Evolutionary conservation across 2,329 filamentous ascomycete genomes (phyloP).

Genomic region (Ophiostoma sp.): DNA sequence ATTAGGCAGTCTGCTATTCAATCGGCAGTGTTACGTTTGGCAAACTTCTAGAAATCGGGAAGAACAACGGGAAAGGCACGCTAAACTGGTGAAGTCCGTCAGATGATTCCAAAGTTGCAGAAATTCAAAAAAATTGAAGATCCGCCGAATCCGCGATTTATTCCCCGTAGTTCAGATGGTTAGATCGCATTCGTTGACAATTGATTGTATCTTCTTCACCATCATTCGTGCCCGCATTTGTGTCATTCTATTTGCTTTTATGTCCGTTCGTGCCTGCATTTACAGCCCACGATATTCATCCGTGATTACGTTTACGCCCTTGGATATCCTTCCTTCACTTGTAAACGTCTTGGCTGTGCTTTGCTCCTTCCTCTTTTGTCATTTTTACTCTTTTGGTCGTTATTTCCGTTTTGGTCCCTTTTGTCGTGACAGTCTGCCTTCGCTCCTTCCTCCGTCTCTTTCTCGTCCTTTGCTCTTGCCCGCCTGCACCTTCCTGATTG

Average conservation of each 20-base stretch:
- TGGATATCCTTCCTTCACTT: neutral
- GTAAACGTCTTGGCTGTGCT: neutral
- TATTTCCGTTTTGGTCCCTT: neutral
- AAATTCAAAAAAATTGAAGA: neutral
- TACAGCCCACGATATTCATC: too few relatives aligned
- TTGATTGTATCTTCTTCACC: neutral
- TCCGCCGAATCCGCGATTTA: neutral
- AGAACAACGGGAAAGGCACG: neutral
- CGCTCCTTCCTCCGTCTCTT: neutral
- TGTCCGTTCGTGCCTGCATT: too few relatives aligned
- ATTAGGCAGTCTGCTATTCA: neutral
- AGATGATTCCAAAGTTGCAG: neutral
- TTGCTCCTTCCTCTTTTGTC: neutral
- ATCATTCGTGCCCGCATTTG: neutral
- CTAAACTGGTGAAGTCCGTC: neutral
- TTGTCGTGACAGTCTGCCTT: neutral
- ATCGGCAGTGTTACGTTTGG: neutral
- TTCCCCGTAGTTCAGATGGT: neutral
- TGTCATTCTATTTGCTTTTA: too few relatives aligned
- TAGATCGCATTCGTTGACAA: neutral
- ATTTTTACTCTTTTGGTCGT: neutral
- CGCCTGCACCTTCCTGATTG: neutral
- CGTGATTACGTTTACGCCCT: neutral
- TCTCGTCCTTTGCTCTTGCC: neutral
- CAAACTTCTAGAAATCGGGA: neutral